Base-by-base conservation (phyloP, 768 basidiomycete genomes). In the Tulasnella sp. region DNA sequence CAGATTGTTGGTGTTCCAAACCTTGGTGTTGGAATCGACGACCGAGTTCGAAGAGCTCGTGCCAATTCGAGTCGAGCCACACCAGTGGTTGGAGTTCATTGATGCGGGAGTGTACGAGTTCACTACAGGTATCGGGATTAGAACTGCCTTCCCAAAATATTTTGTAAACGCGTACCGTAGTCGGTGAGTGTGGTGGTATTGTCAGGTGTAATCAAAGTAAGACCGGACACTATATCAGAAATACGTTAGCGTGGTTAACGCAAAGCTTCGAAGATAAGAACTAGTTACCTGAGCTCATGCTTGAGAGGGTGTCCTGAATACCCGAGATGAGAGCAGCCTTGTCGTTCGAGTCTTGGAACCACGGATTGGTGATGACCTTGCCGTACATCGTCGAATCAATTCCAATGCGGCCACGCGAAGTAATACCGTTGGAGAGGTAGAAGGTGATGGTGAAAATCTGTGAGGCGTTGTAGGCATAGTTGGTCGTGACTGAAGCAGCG, bases 51-150 rank as follows among this genome's bases (percentile, higher is more conserved):
- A 78, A 25, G 82, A 80, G 38, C 80, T 78, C 25, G 80, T 81
- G 40, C 87, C 86, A 64, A 91, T 88, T 36, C 81, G 83, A 79
- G 85, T 86, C 3, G 88, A 85, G 29, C 88, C 89, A 25, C 89
- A 87, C 89, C 89, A 90, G 81, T 91, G 89, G 79, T 91, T 91
- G 11, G 88, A 89, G 81, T 87, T 84, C 77, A 79, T 78, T 14
- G 78, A 71, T 36, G 81, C 80, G 7, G 80, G 81, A 71, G 80
- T 78, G 75, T 86, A 86, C 71, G 81, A 83, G 77, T 86, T 83
- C 19, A 87, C 84, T 85, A 78, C n/a, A 37, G 25, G 25, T 14
- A 15, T 25, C 38, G 1, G 6, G 0, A 52, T 71, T 39, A 38
- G 42, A 71, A 72, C n/a, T 17, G 29, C 14, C 22, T n/a, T 38